Base-by-base conservation (phyloP, 2,329 filamentous ascomycete genomes). In the Lecanicillium sp. region DNA sequence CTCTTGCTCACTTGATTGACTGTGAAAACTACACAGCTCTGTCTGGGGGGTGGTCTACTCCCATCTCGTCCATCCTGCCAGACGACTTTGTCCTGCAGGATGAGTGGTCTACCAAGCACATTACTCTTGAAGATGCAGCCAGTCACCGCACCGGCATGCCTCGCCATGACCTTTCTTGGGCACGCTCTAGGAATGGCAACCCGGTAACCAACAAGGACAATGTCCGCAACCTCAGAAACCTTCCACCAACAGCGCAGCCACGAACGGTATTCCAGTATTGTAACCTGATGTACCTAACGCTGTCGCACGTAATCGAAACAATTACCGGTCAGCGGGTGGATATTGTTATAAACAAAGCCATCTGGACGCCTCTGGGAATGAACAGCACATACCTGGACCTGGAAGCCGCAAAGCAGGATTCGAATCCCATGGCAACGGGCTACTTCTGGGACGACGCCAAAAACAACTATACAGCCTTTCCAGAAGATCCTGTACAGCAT, bases 71-170 rank as follows among this genome's bases (percentile, higher is more conserved):
- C 12, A 51, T 77, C 1, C 58, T 77, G 4, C 61, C 60, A 1
- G 66, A 70, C 1, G 73, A 76, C 35, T 77, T 76, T 43, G 63
- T 73, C 2, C 54, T 75, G 12, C 46, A 58, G 11, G 65, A 70
- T 36, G 55, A 59, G 1, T 65, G 60, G 48, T 60, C 63, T 8
- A 75, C 70, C 1, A 50, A 57, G 14, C 62, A 70, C 42, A 51
- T 73, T 27, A 78, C 71, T 0, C 51, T 78, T 4, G 70, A 76
- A 39, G 75, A 79, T 39, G 64, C 70, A 3, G 57, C 73, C 1
- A 64, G 64, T 35, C 73, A 78, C 46, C 60, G 71, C 4, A 70
- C 65, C 0, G 73, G 73, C 5, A 58, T 73, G 41, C 57, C 70
- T 1, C 44, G 56, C 25, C 68, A 67, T 48, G 63, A 68, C 42